These are phyloP conservation scores for Epicoccum nigrum DNA, from an alignment of 2,329 filamentous ascomycete genomes.

Conservation along the genomic window DNA sequence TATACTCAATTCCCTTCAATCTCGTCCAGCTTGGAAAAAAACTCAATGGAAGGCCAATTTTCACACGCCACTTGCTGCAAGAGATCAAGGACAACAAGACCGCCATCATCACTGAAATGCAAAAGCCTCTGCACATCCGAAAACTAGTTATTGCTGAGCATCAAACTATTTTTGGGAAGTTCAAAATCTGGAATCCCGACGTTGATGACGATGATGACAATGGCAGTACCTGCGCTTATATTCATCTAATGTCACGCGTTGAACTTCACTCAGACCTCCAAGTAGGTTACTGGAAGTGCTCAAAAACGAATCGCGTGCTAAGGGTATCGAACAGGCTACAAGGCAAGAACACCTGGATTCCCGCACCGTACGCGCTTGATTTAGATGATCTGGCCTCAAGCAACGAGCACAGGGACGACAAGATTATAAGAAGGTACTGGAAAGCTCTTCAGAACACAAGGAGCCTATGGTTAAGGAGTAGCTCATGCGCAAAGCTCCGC, in stretches of 20 bases:
- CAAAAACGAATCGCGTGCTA: background rate
- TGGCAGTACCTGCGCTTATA: background rate
- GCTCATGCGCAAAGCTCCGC: background rate
- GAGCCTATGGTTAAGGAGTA: background rate
- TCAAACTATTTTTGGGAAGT: background rate
- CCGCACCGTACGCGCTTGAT: background rate
- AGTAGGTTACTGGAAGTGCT: background rate
- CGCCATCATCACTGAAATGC: background rate
- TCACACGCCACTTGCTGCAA: background rate
- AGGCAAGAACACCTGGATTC: background rate
- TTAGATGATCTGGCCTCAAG: background rate
- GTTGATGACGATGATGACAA: background rate
- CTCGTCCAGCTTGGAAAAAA: background rate
- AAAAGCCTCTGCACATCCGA: background rate
- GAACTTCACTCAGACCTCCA: constrained; percentile 16
- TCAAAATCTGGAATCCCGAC: background rate
- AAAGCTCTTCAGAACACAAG: background rate
- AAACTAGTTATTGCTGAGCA: background rate
- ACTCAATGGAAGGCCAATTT: background rate
- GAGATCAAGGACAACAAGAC: background rate
- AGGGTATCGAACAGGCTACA: background rate
- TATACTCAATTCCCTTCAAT: background rate
- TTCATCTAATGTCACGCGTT: constrained; percentile 13
- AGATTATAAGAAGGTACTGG: background rate
- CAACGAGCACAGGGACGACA: background rate